A percentile compares a stretch with the other conserved stretches of the same genome.
Evolutionary conservation across 2,329 filamentous ascomycete species (phyloP).

Genomic region (Colletotrichum tanaceti): DNA sequence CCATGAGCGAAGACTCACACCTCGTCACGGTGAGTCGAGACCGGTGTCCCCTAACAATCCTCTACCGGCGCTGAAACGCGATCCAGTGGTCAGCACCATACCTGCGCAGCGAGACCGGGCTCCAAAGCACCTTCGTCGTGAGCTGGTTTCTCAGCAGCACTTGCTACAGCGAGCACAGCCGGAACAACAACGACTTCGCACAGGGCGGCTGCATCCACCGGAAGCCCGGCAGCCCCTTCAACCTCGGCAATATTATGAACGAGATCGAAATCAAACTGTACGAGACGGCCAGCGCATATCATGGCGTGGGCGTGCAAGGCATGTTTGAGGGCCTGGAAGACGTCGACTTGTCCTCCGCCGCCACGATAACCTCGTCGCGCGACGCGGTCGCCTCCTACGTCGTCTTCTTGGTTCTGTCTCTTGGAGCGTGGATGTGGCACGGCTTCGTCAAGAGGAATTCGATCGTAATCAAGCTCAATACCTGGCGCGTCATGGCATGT

Average conservation of each 20-base stretch:
- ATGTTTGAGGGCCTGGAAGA: conserved; percentile 7
- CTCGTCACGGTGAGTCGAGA: conserved; percentile 26
- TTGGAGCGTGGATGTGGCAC: conserved; percentile 22
- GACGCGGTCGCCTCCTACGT: conserved; percentile 19
- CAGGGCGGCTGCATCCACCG: conserved; percentile 19
- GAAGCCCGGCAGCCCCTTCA: conserved; percentile 21
- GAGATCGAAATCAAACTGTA: conserved; percentile 3
- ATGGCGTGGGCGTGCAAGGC: neutral
- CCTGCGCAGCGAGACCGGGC: neutral
- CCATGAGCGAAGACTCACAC: conserved; percentile 16
- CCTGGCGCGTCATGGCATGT: conserved; percentile 4
- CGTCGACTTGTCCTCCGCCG: neutral
- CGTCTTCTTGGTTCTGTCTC: conserved; percentile 9
- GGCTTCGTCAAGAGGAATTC: conserved; percentile 8
- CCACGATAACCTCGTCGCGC: neutral
- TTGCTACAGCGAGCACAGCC: conserved; percentile 15
- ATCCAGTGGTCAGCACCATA: conserved; percentile 26
- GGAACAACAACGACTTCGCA: neutral
- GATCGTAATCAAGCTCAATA: neutral
- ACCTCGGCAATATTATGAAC: conserved; percentile 13
- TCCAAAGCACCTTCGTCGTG: conserved; percentile 18
- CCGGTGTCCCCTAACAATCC: too few relatives aligned
- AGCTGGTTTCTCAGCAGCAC: conserved; percentile 29
- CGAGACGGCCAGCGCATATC: neutral
- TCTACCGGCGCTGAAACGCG: conserved; percentile 2